Base-by-base conservation (phyloP, 805 yeast genomes). In the Saccharomycopsis guyanensis region DNA sequence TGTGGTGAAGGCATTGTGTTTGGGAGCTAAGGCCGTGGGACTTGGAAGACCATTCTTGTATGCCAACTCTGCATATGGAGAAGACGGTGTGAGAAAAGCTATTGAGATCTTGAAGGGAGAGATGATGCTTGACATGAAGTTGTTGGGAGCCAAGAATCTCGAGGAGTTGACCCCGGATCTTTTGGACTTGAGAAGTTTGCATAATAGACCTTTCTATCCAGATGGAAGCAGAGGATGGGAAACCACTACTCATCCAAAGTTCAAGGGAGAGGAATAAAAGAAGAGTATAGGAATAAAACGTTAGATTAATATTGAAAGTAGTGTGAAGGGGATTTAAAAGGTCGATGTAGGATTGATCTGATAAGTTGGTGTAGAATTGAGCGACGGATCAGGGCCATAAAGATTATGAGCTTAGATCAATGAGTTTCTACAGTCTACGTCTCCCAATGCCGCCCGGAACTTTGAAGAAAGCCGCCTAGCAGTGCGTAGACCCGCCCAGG, bases 31-130 rank as follows among this genome's bases (percentile, higher is more conserved):
- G 49, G 86, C 85, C 2, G 78, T 74, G 2, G 93, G 93, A 1
- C 61, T 85, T 34, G 89, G 93, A 3, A 69, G 91, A 47, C 86
- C 89, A 2, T 80, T 84, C 60, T 59, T 83, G 29, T 84, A 81
- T 57, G 87, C 88, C 33, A 76, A 82, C 78, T 72, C 85, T n/a
- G 71, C 86, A 1, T 86, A 84, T 53, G 94, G 94, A 8, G 86
- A 76, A 55, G 78, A 68, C 4, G 95, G 94, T 27, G 88, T 82
- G 6, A 59, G 60, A 38, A 73, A 72, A 51, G 84, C 87, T 12
- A 73, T 82, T 47, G 79, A 77, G 54, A 67, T 81, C 3, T 63
- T 82, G 55, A 71, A 75, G 52, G 73, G 69, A 27, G 89, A 82
- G 56, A 69, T 82, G 65, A 65, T 70, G 43, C 74, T 79, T 64